phyloP scores from a whole-genome alignment of 805 yeast genomes.

The Yarrowia deformans region DNA sequence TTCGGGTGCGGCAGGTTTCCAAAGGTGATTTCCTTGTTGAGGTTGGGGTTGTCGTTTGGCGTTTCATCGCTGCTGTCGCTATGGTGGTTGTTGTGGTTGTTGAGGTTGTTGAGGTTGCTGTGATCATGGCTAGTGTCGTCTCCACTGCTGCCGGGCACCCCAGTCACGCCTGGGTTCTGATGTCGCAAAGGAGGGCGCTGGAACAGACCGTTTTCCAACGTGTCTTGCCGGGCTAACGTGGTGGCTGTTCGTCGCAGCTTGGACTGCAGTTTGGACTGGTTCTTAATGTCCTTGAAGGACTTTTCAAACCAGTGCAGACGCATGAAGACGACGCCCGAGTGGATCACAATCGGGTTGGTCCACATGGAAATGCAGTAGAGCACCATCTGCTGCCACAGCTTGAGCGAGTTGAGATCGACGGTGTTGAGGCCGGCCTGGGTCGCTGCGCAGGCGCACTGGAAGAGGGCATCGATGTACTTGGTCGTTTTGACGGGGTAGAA shows the following conservation, averaged over 20 bases:
- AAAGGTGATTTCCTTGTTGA: conserved; percentile 59
- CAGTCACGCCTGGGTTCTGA: conserved; percentile 8
- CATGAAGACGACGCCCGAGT: conserved; percentile 75
- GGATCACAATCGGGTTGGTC: conserved; percentile 89
- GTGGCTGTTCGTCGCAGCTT: conserved; percentile 84
- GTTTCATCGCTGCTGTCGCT: conserved; percentile 5
- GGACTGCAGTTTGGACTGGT: conserved; percentile 76
- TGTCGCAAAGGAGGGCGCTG: conserved; percentile 31
- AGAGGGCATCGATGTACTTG: conserved; percentile 78
- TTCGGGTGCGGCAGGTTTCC: conserved; percentile 58
- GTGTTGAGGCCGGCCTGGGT: conserved; percentile 96
- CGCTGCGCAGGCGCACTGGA: conserved; percentile 74
- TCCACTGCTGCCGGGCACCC: neutral
- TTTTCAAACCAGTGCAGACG: conserved; percentile 90
- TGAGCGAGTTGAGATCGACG: conserved; percentile 66
- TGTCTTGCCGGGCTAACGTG: conserved; percentile 60
- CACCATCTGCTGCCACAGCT: conserved; percentile 79
- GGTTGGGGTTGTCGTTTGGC: conserved; percentile 42
- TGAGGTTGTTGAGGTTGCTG: neutral
- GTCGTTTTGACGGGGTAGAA: conserved; percentile 75
- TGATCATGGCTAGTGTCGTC: too few relatives aligned
- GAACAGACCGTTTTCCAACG: conserved; percentile 32
- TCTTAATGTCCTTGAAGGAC: conserved; percentile 81
- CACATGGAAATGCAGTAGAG: conserved; percentile 68
- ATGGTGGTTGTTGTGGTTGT: neutral